Base-by-base conservation (phyloP, 2,329 filamentous ascomycete genomes). In the Blastomyces percursus region DNA sequence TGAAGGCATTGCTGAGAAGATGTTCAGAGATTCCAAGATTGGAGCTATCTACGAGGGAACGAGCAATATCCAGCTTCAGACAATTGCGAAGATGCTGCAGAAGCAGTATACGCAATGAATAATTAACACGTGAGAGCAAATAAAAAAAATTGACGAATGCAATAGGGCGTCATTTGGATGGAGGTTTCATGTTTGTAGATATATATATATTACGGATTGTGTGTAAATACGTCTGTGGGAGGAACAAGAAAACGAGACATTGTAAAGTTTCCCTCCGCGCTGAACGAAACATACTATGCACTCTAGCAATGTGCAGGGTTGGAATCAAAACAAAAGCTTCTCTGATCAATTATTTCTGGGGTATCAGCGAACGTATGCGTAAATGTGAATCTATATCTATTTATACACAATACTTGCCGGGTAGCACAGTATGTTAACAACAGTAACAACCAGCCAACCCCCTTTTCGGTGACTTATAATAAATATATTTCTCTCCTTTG, bases 1-100 rank as follows among this genome's bases (percentile, higher is more conserved):
- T 54, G 94, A 99, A 76, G 94, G 94, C 0, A 86, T 96, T 63
- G 94, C 94, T 0, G 94, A 99, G 85, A 99, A 99, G 85, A 96
- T 88, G 80, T 99, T 88, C 83, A 83, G 94, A 56, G 94, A 99
- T 75, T 94, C 89, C 82, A 99, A 97, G 87, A 99, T 99, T 72
- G 94, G 94, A 11, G 91, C 91, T 67, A 97, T 96, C 69, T 96
- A 96, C 74, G 93, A 96, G 80, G 94, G 94, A 42, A 82, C 80
- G 61, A 82, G 80, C 73, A 88, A 88, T 69, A 87, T 88, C 67
- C 86, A 88, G 73, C 71, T 89, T 69, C 83, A 82, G 70, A 90
- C 87, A 3, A 89, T 90, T 75, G 86, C 85, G 38, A 88, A 86
- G 78, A 71, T 86, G 67, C 72, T 89, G 73, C 87, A 89, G 77